Base-by-base conservation (phyloP, 2,329 filamentous ascomycete species). In the Byssothecium circinans region DNA sequence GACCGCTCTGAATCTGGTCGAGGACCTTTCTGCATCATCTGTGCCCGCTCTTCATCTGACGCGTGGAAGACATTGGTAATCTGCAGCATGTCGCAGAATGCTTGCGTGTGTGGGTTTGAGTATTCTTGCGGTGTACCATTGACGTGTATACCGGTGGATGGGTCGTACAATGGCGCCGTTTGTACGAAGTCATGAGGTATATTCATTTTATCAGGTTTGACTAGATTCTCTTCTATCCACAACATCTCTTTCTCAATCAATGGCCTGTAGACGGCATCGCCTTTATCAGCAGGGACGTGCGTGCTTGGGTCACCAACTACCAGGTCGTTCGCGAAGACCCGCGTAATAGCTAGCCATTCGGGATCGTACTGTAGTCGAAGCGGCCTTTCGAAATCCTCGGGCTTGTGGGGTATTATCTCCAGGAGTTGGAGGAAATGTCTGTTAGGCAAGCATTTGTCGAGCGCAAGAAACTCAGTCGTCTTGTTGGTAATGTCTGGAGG, bases 281-380 rank as follows among this genome's bases (percentile, higher is more conserved):
- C 88, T 20, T 82, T 75, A 62, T 95, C 79, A 1, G 74, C 68
- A 0, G 86, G 78, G 0, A 81, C 71, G 32, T 72, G 69, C 1
- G 80, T 78, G 7, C 73, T 65, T 4, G 76, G 77, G 48, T 89
- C 88, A 1, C 75, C 71, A 2, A 94, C 77, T 23, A 70, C 62
- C 35, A 76, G 61, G 33, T 83, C 78, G 2, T 76, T 60, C 33
- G 88, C 83, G 64, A 97, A 95, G 7, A 85, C 86, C 34, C 92
- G 87, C 11, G 86, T 91, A 54, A 99, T 96, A 34, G 94, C 88
- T 7, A 99, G 84, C 92, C 92, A 99, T 74, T 99, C 94, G 10
- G 86, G 83, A 69, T 99, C 94, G 67, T 99, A 97, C 39, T 84
- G 76, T 0, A 96, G 78, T 10, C 74, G 76, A 57, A 83, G 81